Percentiles rank a stretch among this genome's conserved stretches.
phyloP scores from a whole-genome alignment of 208 protist genomes.

The Leishmania major region DNA sequence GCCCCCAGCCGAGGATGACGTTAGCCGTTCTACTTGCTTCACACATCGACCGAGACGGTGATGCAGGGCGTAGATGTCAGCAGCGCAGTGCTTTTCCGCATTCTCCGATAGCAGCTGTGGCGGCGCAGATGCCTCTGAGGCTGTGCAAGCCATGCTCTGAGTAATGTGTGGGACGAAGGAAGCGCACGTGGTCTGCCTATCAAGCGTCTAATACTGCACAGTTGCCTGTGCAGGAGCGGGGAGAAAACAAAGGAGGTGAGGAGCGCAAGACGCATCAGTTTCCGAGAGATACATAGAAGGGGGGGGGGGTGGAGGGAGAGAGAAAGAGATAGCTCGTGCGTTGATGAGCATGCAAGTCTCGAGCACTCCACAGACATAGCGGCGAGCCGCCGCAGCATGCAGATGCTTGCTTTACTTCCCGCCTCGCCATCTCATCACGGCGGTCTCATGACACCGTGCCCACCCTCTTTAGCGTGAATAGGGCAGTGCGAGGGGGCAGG shows the following conservation, averaged over 20 bases:
- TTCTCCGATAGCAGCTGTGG: not conserved
- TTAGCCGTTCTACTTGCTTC: not conserved
- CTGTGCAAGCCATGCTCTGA: not conserved
- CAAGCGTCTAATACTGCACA: not conserved
- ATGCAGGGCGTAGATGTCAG: slow-evolving; percentile 20
- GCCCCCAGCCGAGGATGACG: not conserved
- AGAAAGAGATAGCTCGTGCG: not conserved
- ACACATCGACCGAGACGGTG: slow-evolving; percentile 14
- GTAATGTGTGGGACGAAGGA: not conserved
- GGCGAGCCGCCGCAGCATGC: not conserved
- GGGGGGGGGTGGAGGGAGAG: not conserved
- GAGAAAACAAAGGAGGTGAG: not conserved
- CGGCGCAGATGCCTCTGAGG: not conserved
- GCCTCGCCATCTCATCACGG: not conserved
- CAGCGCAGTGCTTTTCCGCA: slow-evolving; percentile 12
- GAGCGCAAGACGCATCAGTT: not conserved
- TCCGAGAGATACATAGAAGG: not conserved
- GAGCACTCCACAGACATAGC: not conserved
- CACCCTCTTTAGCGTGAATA: not conserved
- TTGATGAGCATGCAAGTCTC: not conserved
- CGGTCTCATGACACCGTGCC: not conserved
- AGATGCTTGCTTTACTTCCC: not conserved
- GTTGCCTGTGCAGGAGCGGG: not conserved
- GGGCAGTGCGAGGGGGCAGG: not conserved
- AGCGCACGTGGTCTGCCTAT: not conserved